Conservation (phyloP, 495 filamentous ascomycete species). For the Daldinia childiae region DNA sequence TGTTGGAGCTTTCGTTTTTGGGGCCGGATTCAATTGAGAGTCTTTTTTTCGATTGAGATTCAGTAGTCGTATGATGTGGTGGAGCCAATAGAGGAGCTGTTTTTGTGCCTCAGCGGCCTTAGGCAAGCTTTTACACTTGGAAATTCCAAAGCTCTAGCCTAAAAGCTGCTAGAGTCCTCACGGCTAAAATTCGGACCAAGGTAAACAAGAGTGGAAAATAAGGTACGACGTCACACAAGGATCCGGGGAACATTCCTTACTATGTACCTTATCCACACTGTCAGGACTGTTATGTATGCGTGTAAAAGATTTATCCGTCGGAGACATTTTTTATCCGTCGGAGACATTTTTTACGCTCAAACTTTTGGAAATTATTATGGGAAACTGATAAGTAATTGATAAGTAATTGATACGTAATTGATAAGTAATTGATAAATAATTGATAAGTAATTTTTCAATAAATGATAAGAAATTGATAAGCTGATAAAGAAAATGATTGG, state of each 20-base stretch:
- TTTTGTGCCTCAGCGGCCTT: slow-evolving; percentile 27
- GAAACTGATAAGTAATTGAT: no score
- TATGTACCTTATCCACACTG: no score
- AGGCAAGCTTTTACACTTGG: slow-evolving; percentile 6
- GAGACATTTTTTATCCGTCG: no score
- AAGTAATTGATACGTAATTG: no score
- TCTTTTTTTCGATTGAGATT: slow-evolving; percentile 40
- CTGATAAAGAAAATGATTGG: no score
- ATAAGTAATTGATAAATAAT: no score
- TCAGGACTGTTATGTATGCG: no score
- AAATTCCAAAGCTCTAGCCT: slow-evolving; percentile 22
- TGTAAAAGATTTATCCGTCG: no score
- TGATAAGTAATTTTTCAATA: no score
- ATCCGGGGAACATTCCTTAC: background rate
- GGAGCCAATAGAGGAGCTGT: slow-evolving; percentile 39
- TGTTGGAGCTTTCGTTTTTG: slow-evolving; percentile 35
- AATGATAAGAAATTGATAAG: no score
- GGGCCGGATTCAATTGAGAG: slow-evolving; percentile 37
- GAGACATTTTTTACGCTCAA: no score
- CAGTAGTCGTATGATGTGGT: slow-evolving; percentile 45
- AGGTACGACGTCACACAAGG: slow-evolving; percentile 35
- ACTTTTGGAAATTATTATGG: no score
- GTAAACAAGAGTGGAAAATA: slow-evolving; percentile 9
- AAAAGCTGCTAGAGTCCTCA: background rate
- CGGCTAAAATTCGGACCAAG: slow-evolving; percentile 48